Conservation (phyloP, 1,139 yeast species). For the Casaregolazyma suthepensis region DNA sequence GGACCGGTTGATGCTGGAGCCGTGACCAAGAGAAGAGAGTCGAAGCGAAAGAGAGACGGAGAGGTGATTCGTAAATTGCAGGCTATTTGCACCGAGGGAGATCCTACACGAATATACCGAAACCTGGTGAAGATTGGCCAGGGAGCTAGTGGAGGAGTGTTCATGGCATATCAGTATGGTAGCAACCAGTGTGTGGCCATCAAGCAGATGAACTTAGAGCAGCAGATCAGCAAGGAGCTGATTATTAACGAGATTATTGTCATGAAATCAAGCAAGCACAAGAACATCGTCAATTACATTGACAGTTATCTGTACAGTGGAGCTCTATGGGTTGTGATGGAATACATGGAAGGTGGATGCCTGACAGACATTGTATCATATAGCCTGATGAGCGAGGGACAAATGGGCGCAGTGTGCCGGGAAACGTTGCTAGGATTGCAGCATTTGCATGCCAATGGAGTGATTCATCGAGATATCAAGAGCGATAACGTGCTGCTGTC, state of each 20-base stretch:
- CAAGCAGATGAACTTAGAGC: slow-evolving; percentile 89
- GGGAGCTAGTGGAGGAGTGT: slow-evolving; percentile 98
- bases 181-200: slow-evolving; percentile 74
- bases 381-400: slow-evolving; percentile 95
- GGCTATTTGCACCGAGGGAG: slow-evolving; percentile 78
- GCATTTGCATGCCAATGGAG: slow-evolving; percentile 88
- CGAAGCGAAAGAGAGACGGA: slow-evolving; percentile 59
- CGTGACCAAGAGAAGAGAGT: slow-evolving; percentile 64
- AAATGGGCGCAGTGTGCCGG: slow-evolving; percentile 91
- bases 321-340: slow-evolving; percentile 94
- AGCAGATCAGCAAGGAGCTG: slow-evolving; percentile 90
- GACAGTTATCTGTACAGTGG: slow-evolving; percentile 70
- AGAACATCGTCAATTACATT: slow-evolving; percentile 86
- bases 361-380: slow-evolving; percentile 93
- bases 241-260: slow-evolving; percentile 92
- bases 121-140: slow-evolving; percentile 84
- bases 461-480: slow-evolving; percentile 93
- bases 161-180: slow-evolving; percentile 71
- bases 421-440: slow-evolving; percentile 83
- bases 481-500: slow-evolving; percentile 86
- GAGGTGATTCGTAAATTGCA: slow-evolving; percentile 65
- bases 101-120: slow-evolving; percentile 70
- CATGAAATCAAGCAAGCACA: slow-evolving; percentile 89
- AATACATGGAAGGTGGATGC: slow-evolving; percentile 97
- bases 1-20: slow-evolving; percentile 30